A percentile compares a stretch with the other conserved stretches of the same genome.
Evolutionary conservation across 176 grass and related monocot genomes (phyloP).

Genomic region (Avena sativa): DNA sequence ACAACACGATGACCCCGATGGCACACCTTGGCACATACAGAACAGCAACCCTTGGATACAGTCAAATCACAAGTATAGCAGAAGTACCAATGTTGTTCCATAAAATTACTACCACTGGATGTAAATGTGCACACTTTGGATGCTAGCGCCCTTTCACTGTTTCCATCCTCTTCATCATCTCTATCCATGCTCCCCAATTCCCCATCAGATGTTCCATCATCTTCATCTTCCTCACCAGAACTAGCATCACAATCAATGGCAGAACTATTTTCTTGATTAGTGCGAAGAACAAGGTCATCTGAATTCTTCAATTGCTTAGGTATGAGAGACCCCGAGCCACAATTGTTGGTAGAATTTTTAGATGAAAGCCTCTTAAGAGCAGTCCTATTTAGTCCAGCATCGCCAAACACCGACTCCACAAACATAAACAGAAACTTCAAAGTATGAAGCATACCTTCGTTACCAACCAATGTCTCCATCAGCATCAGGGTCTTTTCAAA

Average conservation of each 20-base stretch:
- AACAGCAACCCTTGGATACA: slow-evolving; percentile 96
- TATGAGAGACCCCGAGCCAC: slow-evolving; percentile 61
- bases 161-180: slow-evolving; percentile 92
- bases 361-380: slow-evolving; percentile 67
- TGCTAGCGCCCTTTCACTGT: slow-evolving; percentile 77
- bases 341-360: slow-evolving; percentile 56
- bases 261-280: slow-evolving; percentile 66
- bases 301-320: slow-evolving; percentile 78
- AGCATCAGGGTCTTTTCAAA: slow-evolving; percentile 75
- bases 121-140: slow-evolving; percentile 98
- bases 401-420: slow-evolving; percentile 73
- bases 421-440: slow-evolving; percentile 90
- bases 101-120: slow-evolving; percentile 98
- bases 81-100: slow-evolving; percentile 99
- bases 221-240: slow-evolving; percentile 96
- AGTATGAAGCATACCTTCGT: slow-evolving; percentile 56
- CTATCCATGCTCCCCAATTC: slow-evolving; percentile 93
- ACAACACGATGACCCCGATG: slow-evolving; percentile 95
- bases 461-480: slow-evolving; percentile 82
- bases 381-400: slow-evolving; percentile 61
- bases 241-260: slow-evolving; percentile 76
- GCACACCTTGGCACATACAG: slow-evolving; percentile 93
- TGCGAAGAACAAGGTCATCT: slow-evolving; percentile 67
- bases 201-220: slow-evolving; percentile 95
- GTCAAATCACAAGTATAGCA: slow-evolving; percentile 98